Conservation (phyloP, 768 basidiomycete genomes). For the Pleurotus salmoneostramineus region DNA sequence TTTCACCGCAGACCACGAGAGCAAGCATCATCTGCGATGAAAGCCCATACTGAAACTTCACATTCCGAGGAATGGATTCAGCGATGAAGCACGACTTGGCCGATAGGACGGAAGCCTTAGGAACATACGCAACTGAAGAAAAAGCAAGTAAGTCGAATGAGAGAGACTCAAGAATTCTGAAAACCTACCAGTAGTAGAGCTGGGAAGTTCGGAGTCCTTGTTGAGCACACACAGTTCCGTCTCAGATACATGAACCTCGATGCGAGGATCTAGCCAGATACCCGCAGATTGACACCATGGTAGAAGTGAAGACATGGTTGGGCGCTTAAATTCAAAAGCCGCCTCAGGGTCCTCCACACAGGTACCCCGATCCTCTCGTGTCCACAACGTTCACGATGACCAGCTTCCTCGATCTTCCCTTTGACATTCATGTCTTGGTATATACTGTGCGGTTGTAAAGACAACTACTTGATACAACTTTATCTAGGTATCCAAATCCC, state of each 20-base stretch:
- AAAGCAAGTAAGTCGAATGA: neutral
- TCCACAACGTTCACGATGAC: too few relatives aligned
- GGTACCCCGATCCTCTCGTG: too few relatives aligned
- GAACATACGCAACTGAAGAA: conserved; percentile 59
- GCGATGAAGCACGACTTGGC: conserved; percentile 50
- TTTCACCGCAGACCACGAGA: conserved; percentile 60
- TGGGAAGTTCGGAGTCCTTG: conserved; percentile 24
- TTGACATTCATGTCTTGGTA: neutral
- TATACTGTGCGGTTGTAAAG: neutral
- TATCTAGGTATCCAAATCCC: neutral
- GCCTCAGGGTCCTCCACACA: too few relatives aligned
- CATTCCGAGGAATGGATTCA: conserved; percentile 34
- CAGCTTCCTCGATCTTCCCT: neutral
- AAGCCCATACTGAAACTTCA: conserved; percentile 39
- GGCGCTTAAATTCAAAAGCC: too few relatives aligned
- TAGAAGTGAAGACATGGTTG: conserved; percentile 20
- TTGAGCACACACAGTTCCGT: conserved; percentile 34
- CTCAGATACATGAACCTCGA: conserved; percentile 28
- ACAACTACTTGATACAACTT: neutral
- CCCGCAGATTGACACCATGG: conserved; percentile 46
- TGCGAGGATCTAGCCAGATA: conserved; percentile 41
- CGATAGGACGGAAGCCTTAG: conserved; percentile 60
- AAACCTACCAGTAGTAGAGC: conserved; percentile 32
- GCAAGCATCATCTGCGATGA: conserved; percentile 59
- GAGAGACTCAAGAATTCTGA: neutral